Evolutionary conservation across 257 asterid genomes (phyloP).

Genomic region (Solanum habrochaites): DNA sequence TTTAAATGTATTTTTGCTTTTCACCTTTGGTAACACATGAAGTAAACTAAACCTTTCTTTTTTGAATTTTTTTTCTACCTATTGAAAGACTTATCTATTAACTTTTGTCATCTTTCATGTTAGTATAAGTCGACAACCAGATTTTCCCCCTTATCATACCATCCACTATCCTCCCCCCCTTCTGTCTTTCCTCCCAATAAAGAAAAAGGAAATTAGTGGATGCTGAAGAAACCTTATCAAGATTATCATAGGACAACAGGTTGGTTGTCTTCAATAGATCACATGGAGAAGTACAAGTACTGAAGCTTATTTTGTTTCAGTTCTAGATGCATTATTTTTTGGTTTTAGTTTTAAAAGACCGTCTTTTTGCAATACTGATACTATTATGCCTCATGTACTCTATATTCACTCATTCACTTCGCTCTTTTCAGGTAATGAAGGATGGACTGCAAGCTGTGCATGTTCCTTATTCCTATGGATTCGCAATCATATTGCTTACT

Average conservation of each 20-base stretch:
- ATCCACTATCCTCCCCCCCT: background rate
- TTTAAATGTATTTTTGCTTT: background rate
- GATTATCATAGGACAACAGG: background rate
- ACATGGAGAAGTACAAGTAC: background rate
- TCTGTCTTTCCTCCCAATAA: background rate
- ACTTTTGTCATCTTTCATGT: background rate
- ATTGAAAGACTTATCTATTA: background rate
- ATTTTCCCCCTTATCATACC: background rate
- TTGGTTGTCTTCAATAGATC: background rate
- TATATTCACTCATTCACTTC: constrained; percentile 4
- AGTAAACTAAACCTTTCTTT: background rate
- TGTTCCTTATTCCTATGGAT: constrained; percentile 94
- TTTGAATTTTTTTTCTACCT: background rate
- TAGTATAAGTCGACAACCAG: background rate
- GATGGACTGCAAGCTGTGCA: constrained; percentile 82
- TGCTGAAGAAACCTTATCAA: background rate
- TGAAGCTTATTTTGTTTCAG: background rate
- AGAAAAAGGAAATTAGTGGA: background rate
- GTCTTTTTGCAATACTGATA: background rate
- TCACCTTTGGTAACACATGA: background rate
- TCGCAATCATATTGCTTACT: constrained; percentile 89
- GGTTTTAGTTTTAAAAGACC: background rate
- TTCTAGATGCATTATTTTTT: background rate
- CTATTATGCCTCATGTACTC: background rate
- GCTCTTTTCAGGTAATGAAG: constrained; percentile 63